Percentiles rank a stretch among this genome's conserved stretches.
Conservation (phyloP, 805 yeast genomes). For the Tetrapisispora nanseiensis region DNA sequence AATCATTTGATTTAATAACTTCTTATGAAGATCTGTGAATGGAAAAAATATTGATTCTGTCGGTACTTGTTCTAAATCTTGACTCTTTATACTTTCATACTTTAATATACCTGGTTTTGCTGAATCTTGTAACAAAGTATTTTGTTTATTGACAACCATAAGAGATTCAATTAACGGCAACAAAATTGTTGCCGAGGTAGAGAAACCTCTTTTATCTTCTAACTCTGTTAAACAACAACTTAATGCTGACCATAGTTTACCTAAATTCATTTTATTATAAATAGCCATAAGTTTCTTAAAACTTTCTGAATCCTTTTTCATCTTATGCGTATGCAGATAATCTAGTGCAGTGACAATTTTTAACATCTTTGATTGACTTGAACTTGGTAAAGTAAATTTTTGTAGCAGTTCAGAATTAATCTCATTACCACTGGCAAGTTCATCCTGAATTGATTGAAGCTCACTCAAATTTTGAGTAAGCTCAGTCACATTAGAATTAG, state of each 20-base stretch:
- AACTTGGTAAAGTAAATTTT: conserved; percentile 66
- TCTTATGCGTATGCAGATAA: conserved; percentile 49
- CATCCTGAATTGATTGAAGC: conserved; percentile 38
- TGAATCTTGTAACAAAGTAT: conserved; percentile 37
- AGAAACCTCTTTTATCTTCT: conserved; percentile 47
- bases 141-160: conserved; percentile 93
- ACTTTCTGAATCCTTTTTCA: conserved; percentile 16
- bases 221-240: conserved; percentile 59
- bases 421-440: conserved; percentile 33
- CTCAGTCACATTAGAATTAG: conserved; percentile 46
- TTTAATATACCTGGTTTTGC: conserved; percentile 41
- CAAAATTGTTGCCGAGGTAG: conserved; percentile 66
- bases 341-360: conserved; percentile 83
- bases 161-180: conserved; percentile 83
- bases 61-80: conserved; percentile 65
- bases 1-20: conserved; percentile 83
- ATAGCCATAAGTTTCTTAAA: conserved; percentile 44
- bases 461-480: conserved; percentile 46
- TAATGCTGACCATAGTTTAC: conserved; percentile 75
- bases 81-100: conserved; percentile 47
- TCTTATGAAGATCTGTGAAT: conserved; percentile 82
- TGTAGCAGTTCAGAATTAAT: conserved; percentile 46
- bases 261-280: conserved; percentile 62
- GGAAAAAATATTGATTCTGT: conserved; percentile 71
- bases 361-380: conserved; percentile 83